Evolutionary conservation across 2,329 filamentous ascomycete genomes (phyloP).

Genomic region (Helicocarpus griseus): DNA sequence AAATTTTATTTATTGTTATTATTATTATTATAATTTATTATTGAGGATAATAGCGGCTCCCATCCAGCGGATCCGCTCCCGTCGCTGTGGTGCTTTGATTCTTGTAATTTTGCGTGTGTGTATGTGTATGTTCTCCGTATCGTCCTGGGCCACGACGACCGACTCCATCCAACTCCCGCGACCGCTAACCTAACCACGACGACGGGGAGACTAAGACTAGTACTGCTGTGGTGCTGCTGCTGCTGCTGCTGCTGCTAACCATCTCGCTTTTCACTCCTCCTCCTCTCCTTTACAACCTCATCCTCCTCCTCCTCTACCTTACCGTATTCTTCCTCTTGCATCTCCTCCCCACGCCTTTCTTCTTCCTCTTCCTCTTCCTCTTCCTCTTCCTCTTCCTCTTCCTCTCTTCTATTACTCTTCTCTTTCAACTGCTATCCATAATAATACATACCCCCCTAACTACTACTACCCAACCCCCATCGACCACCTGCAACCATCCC

Average conservation of each 20-base stretch:
- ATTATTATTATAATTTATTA: too few relatives aligned
- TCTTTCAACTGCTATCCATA: neutral
- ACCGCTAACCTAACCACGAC: too few relatives aligned
- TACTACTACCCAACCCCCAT: neutral
- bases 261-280: neutral
- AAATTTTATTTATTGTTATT: too few relatives aligned
- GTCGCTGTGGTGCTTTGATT: slow-evolving; percentile 26
- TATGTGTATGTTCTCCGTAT: too few relatives aligned
- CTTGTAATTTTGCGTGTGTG: too few relatives aligned
- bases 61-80: slow-evolving; percentile 28
- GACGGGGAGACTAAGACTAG: too few relatives aligned
- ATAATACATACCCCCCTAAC: neutral
- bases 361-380: slow-evolving; percentile 18
- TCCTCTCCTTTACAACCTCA: slow-evolving; percentile 6
- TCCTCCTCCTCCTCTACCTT: too few relatives aligned
- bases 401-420: slow-evolving; percentile 9
- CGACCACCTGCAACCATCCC: slow-evolving; percentile 1
- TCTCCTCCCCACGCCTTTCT: slow-evolving; percentile 19
- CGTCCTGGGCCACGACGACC: too few relatives aligned
- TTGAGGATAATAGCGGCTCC: slow-evolving; percentile 17
- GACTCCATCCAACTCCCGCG: slow-evolving; percentile 5
- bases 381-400: slow-evolving; percentile 12
- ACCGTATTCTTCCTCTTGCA: too few relatives aligned
- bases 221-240: slow-evolving; percentile 21
- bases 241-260: neutral